phyloP scores from a whole-genome alignment of 345 rosid genomes.

The Hibiscus syriacus region DNA sequence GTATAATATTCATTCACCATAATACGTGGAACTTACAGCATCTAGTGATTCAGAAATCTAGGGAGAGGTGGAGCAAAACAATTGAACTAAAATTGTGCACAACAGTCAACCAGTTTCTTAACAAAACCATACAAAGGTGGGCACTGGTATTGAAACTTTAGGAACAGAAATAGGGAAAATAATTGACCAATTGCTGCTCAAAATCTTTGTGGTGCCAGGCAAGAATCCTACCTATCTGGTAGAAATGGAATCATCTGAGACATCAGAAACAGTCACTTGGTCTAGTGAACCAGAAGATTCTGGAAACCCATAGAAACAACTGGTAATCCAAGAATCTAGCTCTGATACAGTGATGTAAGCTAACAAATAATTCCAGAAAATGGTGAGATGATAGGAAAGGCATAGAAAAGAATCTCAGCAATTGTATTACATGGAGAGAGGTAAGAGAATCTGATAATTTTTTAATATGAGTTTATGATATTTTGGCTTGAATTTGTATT shows the following conservation, averaged over 20 bases:
- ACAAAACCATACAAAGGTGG: background rate
- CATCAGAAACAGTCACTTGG: background rate
- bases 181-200: background rate
- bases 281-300: background rate
- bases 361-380: background rate
- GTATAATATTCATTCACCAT: background rate
- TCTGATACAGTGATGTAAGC: background rate
- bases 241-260: background rate
- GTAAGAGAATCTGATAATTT: background rate
- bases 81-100: background rate
- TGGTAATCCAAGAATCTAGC: background rate
- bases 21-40: background rate
- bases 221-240: background rate
- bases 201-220: background rate
- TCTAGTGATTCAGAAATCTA: background rate
- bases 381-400: background rate
- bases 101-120: background rate
- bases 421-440: background rate
- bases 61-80: background rate
- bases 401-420: background rate
- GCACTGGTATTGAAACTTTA: background rate
- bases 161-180: background rate
- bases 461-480: background rate
- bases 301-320: background rate
- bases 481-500: background rate